These are phyloP conservation scores for Didymella sp. DNA, from an alignment of 2,329 filamentous ascomycete genomes.

Conservation along the genomic window DNA sequence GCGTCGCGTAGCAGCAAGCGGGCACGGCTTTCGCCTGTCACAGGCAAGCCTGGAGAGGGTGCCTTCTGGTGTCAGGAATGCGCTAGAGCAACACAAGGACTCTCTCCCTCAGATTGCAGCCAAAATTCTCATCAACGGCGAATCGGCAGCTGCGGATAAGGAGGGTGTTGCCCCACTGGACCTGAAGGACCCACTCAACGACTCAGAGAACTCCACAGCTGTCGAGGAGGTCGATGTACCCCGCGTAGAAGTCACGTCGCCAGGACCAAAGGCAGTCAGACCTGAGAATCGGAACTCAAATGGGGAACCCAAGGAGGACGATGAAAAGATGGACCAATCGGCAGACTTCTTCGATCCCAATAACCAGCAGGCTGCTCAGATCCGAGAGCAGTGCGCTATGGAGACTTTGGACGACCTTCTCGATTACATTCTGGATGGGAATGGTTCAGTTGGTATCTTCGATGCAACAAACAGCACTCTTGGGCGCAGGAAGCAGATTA, in stretches of 20 bases:
- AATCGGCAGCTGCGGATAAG: conserved; percentile 51
- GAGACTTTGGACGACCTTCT: conserved; percentile 91
- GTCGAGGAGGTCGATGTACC: conserved; percentile 34
- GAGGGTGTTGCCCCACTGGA: conserved; percentile 43
- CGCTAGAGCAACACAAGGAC: conserved; percentile 38
- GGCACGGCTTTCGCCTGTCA: conserved; percentile 54
- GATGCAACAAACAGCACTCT: conserved; percentile 98
- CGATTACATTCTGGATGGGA: conserved; percentile 82
- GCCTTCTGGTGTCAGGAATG: conserved; percentile 33
- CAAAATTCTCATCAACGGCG: conserved; percentile 66
- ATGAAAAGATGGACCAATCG: conserved; percentile 78
- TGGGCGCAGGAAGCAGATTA: conserved; percentile 80
- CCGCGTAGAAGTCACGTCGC: conserved; percentile 46
- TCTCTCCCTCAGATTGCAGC: conserved; percentile 54
- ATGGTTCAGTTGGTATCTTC: conserved; percentile 90
- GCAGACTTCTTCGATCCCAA: conserved; percentile 93
- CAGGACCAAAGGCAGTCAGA: conserved; percentile 36
- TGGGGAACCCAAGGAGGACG: conserved; percentile 41
- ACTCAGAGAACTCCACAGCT: conserved; percentile 34
- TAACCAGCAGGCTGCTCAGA: conserved; percentile 79
- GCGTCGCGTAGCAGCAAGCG: conserved; percentile 77
- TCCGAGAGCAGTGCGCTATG: conserved; percentile 90
- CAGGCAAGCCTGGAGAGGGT: conserved; percentile 40
- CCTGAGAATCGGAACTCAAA: conserved; percentile 25
- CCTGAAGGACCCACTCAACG: conserved; percentile 38